Base-by-base conservation (phyloP, 345 rosid species). In the Anacardium occidentale region DNA sequence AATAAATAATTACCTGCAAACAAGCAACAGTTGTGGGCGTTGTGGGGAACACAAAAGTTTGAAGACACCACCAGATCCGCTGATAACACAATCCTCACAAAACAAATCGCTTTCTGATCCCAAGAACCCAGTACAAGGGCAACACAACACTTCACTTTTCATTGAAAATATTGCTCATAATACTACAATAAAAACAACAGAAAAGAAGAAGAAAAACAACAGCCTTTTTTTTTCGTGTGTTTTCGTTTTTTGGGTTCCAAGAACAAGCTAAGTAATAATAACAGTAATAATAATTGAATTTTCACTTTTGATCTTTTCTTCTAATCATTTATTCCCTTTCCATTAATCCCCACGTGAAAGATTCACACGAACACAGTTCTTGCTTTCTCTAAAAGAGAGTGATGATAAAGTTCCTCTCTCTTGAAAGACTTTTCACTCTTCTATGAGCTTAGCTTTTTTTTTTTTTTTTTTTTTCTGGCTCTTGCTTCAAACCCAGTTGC, bases 341-440 rank as follows among this genome's bases (percentile, higher is more conserved):
- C 80, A 82, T 75, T 77, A 74, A 82, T 71, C 72, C 86, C 86
- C 87, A 85, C 85, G 86, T 83, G 87, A 83, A 76, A 81, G 61
- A 72, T 75, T 68, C 74, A 75, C 65, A 34, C 32, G 54, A 22
- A 74, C 37, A 42, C 55, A 74, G 24, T 34, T 70, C 75, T 54
- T 58, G 54, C 50, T 40, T 64, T 20, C 71, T 22, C 45, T 22
- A 32, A 67, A 45, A 29, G 32, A 29, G 32, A 29, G 32, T 29
- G 32, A 29, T 29, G 32, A 29, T 29, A 29, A 29, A 44, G 73
- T 76, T 78, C 63, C 69, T 72, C 50, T 64, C 56, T 76, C 40
- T 69, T 55, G 20, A 66, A 63, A 72, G 44, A 52, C 47, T 72
- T 34, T 59, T 25, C 68, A 47, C 37, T 17, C 64, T 70, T 75